A percentile compares a stretch with the other conserved stretches of the same genome.
phyloP scores from a whole-genome alignment of 1,139 yeast genomes.

The Yamadazyma epiphylla region DNA sequence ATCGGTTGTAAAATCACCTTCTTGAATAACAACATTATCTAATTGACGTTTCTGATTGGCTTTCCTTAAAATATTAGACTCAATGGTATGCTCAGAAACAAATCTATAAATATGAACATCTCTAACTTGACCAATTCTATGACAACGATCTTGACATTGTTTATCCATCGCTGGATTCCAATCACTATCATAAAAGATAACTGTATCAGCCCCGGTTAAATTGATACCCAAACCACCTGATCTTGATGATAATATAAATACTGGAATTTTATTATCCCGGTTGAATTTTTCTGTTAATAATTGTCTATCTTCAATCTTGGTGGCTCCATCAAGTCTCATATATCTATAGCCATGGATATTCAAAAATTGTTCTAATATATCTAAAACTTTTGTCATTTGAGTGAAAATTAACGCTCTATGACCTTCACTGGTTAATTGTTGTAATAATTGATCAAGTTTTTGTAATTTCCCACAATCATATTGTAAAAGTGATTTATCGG shows the following conservation, averaged over 20 bases:
- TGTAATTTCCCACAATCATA: slow-evolving; percentile 98
- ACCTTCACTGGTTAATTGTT: slow-evolving; percentile 76
- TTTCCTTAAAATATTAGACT: slow-evolving; percentile 87
- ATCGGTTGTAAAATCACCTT: slow-evolving; percentile 97
- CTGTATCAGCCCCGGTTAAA: slow-evolving; percentile 97
- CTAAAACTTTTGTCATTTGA: slow-evolving; percentile 96
- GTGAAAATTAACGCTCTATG: slow-evolving; percentile 95
- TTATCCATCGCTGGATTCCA: slow-evolving; percentile 99
- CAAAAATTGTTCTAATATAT: slow-evolving; percentile 86
- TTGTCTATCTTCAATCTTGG: slow-evolving; percentile 96
- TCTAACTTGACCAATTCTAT: slow-evolving; percentile 96
- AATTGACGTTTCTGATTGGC: slow-evolving; percentile 95
- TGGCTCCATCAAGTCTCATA: slow-evolving; percentile 95
- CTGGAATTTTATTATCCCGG: slow-evolving; percentile 80
- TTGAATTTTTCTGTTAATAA: slow-evolving; percentile 90
- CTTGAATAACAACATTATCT: slow-evolving; percentile 95
- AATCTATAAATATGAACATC: slow-evolving; percentile 96
- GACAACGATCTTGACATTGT: slow-evolving; percentile 99
- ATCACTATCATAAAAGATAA: slow-evolving; percentile 97
- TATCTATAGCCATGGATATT: slow-evolving; percentile 94
- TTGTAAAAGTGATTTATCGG: slow-evolving; percentile 87
- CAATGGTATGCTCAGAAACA: slow-evolving; percentile 95
- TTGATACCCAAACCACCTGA: slow-evolving; percentile 98
- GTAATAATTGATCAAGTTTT: slow-evolving; percentile 69
- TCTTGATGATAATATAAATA: slow-evolving; percentile 88